phyloP scores from a whole-genome alignment of 2,329 filamentous ascomycete species.

The Aureobasidium subglaciale region DNA sequence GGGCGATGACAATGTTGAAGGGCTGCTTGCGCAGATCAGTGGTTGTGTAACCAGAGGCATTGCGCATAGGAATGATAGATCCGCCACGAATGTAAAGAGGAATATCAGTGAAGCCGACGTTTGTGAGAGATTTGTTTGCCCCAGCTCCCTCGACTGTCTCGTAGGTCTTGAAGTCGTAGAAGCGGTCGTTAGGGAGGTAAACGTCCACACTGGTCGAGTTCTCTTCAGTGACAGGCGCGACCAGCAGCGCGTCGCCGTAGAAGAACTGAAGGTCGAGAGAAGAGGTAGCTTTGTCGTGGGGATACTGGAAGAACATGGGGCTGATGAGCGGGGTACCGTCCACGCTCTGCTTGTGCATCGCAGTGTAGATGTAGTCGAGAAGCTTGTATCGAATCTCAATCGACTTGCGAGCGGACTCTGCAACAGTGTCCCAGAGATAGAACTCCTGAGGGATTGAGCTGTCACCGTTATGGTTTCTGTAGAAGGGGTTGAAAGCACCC shows the following conservation, averaged over 20 bases:
- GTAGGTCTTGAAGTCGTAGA: constrained; percentile 55
- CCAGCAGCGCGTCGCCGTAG: constrained; percentile 50
- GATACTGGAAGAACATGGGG: constrained; percentile 67
- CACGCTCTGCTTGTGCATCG: constrained; percentile 52
- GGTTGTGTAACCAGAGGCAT: constrained; percentile 51
- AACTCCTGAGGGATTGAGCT: constrained; percentile 58
- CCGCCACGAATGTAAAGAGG: constrained; percentile 64
- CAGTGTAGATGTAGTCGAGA: constrained; percentile 73
- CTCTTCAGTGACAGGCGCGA: constrained; percentile 49
- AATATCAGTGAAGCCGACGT: constrained; percentile 48
- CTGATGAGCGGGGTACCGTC: constrained; percentile 60
- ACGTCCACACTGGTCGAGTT: constrained; percentile 46
- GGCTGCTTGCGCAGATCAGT: constrained; percentile 56
- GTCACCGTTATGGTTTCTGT: constrained; percentile 62
- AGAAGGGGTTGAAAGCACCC: constrained; percentile 69
- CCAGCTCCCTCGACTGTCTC: constrained; percentile 41
- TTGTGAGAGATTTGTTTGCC: constrained; percentile 34
- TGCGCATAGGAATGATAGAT: constrained; percentile 54
- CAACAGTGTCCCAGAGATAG: constrained; percentile 60
- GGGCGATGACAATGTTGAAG: constrained; percentile 66
- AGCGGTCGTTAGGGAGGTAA: constrained; percentile 52
- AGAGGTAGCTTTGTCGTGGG: constrained; percentile 34
- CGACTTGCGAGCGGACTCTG: constrained; percentile 59
- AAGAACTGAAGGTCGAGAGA: constrained; percentile 46
- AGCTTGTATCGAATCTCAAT: constrained; percentile 68